Conservation (phyloP, 208 protist genomes). For the Leishmania lainsoni region DNA sequence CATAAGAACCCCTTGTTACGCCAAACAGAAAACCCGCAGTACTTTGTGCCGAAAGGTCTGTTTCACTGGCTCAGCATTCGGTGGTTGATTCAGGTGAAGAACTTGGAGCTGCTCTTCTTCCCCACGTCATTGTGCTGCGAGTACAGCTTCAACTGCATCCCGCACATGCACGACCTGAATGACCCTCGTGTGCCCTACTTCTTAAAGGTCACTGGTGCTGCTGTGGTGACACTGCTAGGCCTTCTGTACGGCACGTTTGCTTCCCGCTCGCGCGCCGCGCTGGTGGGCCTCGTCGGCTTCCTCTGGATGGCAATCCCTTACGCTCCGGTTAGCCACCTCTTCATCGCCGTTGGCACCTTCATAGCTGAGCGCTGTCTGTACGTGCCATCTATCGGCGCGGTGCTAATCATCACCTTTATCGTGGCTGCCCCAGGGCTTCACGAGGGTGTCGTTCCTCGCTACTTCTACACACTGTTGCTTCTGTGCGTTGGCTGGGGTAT, state of each 20-base stretch:
- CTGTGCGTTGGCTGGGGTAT: conserved; percentile 41
- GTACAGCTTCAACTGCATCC: conserved; percentile 92
- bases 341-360: conserved; percentile 84
- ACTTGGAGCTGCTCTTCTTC: conserved; percentile 84
- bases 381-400: conserved; percentile 46
- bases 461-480: conserved; percentile 30
- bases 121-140: conserved; percentile 83
- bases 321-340: conserved; percentile 82
- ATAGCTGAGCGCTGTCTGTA: conserved; percentile 91
- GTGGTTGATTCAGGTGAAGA: conserved; percentile 73
- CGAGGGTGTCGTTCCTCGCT: conserved; percentile 1
- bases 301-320: conserved; percentile 78
- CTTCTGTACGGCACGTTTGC: conserved; percentile 27
- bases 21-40: conserved; percentile 85
- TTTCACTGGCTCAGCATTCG: conserved; percentile 53
- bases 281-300: conserved; percentile 29
- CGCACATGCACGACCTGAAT: conserved; percentile 38
- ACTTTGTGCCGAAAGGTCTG: conserved; percentile 42
- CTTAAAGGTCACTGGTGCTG: conserved; percentile 16
- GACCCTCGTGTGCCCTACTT: conserved; percentile 50
- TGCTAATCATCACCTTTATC: conserved; percentile 32
- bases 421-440: conserved; percentile 21
- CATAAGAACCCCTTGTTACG: conserved; percentile 51
- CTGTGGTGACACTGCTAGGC: neutral
- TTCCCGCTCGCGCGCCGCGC: conserved; percentile 14